Evolutionary conservation across 805 yeast species (phyloP).

Genomic region (Candida glaebosa): DNA sequence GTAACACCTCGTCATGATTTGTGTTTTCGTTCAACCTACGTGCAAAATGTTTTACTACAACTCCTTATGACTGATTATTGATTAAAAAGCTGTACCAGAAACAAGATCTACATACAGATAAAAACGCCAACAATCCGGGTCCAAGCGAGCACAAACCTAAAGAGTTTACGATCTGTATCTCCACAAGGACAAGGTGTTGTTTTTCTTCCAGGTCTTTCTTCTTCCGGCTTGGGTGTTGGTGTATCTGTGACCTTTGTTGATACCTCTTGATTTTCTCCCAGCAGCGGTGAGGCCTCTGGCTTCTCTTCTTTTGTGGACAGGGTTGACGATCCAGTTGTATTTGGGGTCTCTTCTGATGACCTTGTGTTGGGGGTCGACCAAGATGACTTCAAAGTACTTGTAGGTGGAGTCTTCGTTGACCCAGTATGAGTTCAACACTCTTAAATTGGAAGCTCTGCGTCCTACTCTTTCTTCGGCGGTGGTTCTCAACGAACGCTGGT

Average conservation of each 20-base stretch:
- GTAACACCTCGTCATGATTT: too few relatives aligned
- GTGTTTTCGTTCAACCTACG: too few relatives aligned
- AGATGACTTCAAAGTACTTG: slow-evolving; percentile 98
- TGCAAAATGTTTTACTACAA: too few relatives aligned
- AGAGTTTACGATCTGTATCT: slow-evolving; percentile 85
- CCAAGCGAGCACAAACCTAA: not conserved
- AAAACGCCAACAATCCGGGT: not conserved
- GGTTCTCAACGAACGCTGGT: slow-evolving; percentile 96
- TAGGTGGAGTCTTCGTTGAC: slow-evolving; percentile 98
- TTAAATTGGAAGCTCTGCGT: slow-evolving; percentile 97
- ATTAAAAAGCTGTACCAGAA: slow-evolving; percentile 1
- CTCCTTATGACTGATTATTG: slow-evolving; percentile 2
- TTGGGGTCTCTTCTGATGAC: slow-evolving; percentile 98
- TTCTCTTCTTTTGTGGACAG: slow-evolving; percentile 99
- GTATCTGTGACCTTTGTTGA: slow-evolving; percentile 99
- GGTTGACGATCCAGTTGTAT: slow-evolving; percentile 99
- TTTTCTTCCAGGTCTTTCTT: slow-evolving; percentile 99
- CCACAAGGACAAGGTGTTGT: slow-evolving; percentile 98
- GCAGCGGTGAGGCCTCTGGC: slow-evolving; percentile 97
- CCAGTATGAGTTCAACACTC: slow-evolving; percentile 99
- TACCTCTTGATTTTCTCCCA: slow-evolving; percentile 99
- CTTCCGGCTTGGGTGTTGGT: slow-evolving; percentile 98
- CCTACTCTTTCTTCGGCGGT: slow-evolving; percentile 99
- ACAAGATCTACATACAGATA: slow-evolving; percentile 2
- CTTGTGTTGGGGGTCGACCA: slow-evolving; percentile 96